These are phyloP conservation scores for Raphanus raphanistrum DNA, from an alignment of 345 rosid genomes.

Conservation along the genomic window DNA sequence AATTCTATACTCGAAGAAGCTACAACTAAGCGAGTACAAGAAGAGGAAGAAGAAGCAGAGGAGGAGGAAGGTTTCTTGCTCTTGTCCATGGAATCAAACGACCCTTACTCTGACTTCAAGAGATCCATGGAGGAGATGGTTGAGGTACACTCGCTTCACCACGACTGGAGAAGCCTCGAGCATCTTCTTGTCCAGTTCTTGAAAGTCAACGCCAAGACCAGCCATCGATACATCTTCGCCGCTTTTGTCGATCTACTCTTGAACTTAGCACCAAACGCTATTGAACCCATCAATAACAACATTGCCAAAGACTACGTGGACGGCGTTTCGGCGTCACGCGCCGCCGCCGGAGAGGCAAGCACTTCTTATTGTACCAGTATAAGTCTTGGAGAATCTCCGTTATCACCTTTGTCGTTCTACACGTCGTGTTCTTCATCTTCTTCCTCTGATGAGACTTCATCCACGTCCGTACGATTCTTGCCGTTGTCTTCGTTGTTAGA, in stretches of 20 bases:
- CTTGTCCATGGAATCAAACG: conserved; percentile 66
- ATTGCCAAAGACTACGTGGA: conserved; percentile 2
- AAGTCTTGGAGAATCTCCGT: conserved; percentile 48
- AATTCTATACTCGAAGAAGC: conserved; percentile 59
- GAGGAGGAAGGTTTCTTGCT: conserved; percentile 45
- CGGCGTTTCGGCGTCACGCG: conserved; percentile 26
- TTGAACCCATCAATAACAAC: conserved; percentile 9
- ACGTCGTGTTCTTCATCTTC: conserved; percentile 49
- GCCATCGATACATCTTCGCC: conserved; percentile 64
- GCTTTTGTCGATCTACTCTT: conserved; percentile 82
- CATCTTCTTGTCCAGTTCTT: conserved; percentile 71
- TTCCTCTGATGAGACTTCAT: conserved; percentile 50
- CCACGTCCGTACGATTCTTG: conserved; percentile 45
- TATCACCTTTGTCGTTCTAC: conserved; percentile 59
- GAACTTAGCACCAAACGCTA: conserved; percentile 32
- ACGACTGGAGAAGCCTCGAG: conserved; percentile 67
- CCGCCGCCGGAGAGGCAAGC: conserved; percentile 35
- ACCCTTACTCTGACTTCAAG: conserved; percentile 76
- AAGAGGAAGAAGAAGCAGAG: conserved; percentile 10
- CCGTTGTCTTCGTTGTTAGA: conserved; percentile 44
- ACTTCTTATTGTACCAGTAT: conserved; percentile 35
- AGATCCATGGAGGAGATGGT: conserved; percentile 96
- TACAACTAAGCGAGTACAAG: conserved; percentile 12
- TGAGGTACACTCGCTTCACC: conserved; percentile 57
- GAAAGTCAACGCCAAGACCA: conserved; percentile 61